Evolutionary conservation across 1,284 basidiomycete genomes (phyloP).

Genomic region (Gymnopus androsaceus): DNA sequence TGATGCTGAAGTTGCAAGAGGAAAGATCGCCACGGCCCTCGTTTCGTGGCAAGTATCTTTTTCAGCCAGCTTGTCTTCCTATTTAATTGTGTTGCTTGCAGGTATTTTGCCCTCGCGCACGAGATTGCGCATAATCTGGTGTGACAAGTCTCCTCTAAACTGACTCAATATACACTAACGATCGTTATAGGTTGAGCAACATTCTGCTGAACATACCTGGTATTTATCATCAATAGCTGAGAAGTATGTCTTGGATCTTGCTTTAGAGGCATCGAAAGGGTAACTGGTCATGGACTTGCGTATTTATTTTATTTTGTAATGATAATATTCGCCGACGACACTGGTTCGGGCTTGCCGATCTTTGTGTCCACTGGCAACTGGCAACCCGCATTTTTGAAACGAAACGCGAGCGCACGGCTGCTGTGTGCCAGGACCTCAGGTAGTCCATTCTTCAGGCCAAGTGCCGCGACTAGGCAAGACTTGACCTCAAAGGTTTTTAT

Average conservation of each 20-base stretch:
- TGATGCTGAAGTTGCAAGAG: slow-evolving; percentile 64
- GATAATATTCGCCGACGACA: background rate
- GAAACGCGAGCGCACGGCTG: no score
- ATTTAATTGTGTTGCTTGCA: slow-evolving; percentile 26
- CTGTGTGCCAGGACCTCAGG: no score
- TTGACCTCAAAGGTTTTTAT: no score
- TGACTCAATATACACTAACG: slow-evolving; percentile 92
- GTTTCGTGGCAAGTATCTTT: slow-evolving; percentile 66
- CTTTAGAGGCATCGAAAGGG: background rate
- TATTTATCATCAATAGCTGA: slow-evolving; percentile 93
- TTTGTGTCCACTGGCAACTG: no score
- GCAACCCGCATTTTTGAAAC: no score
- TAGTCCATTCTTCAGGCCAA: no score
- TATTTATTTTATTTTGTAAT: background rate
- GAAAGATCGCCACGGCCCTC: slow-evolving; percentile 66
- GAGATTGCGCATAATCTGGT: slow-evolving; percentile 89
- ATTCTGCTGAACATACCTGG: slow-evolving; percentile 89
- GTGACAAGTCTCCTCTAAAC: slow-evolving; percentile 77
- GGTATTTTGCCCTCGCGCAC: slow-evolving; percentile 92
- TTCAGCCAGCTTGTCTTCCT: background rate
- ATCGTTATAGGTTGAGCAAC: slow-evolving; percentile 80
- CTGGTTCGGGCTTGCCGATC: no score
- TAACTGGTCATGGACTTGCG: background rate
- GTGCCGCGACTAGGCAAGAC: no score
- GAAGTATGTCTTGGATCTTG: slow-evolving; percentile 41